Base-by-base conservation (phyloP, 129 eudicot genomes). In the Centella asiatica region DNA sequence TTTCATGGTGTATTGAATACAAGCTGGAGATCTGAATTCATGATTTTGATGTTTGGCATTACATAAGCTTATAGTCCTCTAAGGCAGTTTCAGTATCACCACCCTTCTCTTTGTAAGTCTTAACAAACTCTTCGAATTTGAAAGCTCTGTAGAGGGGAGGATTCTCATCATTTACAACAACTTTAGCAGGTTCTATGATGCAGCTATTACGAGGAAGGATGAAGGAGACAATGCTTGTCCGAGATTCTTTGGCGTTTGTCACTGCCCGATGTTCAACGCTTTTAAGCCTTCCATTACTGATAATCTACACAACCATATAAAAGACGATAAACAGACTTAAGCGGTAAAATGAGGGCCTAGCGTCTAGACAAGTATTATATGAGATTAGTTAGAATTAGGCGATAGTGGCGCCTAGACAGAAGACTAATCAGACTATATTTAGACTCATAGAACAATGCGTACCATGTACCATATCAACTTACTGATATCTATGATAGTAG, bases 141-240 rank as follows among this genome's bases (percentile, higher is more conserved):
- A 39, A 76, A 37, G 76, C 55, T 44, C 51, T 46, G 44, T 65
- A 76, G 2, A 42, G 46, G 4, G 71, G 73, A 44, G 32, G 67
- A 64, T 63, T 75, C 1, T 67, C 51, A 14, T 66, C 61, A 22
- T 29, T 60, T 22, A 80, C 10, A 20, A 76, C 70, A 52, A 42
- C 76, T 32, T 72, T 65, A 17, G 81, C 79, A n/a, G 82, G 79
- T 49, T 76, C 76, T 53, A 80, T 51, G 65, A 72, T 56, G 72
- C 64, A 63, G 11, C 59, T 66, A 4, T 67, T 57, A 18, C 28
- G 29, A 2, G 85, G 78, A 40, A 23, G 1, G 4, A 32, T 32
- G 36, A 63, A 63, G 15, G 28, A 40, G 27, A 20, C 56, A 44
- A 63, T 45, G 26, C 42, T 27, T 6, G 39, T 44, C 11, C 68